Evolutionary conservation across 352 stramenopile genomes (phyloP), one percentile per base, ranked within the genome.

Genomic region (Plasmopara muralis): DNA sequence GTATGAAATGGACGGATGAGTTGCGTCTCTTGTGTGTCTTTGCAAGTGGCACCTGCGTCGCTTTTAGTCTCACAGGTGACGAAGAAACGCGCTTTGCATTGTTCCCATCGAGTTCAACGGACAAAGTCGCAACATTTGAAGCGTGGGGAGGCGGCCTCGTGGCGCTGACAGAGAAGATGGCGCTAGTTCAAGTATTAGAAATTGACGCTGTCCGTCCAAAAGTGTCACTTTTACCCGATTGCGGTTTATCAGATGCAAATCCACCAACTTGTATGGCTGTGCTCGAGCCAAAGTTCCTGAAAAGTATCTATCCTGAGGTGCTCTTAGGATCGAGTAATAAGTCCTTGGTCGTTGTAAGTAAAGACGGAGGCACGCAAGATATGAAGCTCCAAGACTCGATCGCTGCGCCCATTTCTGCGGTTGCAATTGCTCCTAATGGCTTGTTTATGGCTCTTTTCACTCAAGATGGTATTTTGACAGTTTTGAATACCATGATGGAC

Each of bases 371-470:
- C 38, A 69, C 69, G 18, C 60, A 78, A 28, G 83, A 93, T 37
- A 89, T 90, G 84, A 77, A 89, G 64, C 81, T 98, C 18, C 74
- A 78, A 38, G 74, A 85, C 3, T 83, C 72, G 8, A 77, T 95
- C 45, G 70, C 72, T 28, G 83, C 93, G 39, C 89, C 92, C 14
- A 96, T 98, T 64, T 91, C 93, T 13, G 80, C 81, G 33, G 96
- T 98, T 57, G 77, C 83, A 0, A 93, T 98, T 63, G 93, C 92
- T 15, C 93, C 93, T 2, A 98, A 98, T 64, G 93, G 93, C 34
- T 77, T 95, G 47, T 98, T 98, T 57, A 86, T 98, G 72, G 93
- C 95, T n/a, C 88, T 96, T 45, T 98, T 97, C 59, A 94, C 90
- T 7, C 85, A 95, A 52, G 83, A 95, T 46, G 92, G 89, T 7